Evolutionary conservation across 306 rosid species (phyloP).

Genomic region (Hylodesmum podocarpum): DNA sequence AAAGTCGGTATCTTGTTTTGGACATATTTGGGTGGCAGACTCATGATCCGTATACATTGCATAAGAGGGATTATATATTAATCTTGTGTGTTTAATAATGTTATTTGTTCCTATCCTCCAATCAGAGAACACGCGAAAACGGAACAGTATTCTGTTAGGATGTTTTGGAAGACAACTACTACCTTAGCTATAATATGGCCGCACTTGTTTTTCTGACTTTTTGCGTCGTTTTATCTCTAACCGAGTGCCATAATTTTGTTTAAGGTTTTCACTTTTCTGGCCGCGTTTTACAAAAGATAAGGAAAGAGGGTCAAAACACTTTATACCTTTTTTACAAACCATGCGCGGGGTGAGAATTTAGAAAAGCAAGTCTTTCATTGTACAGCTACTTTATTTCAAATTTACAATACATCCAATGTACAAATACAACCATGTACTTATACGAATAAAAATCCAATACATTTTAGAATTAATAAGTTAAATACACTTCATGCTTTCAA

Average conservation of each 20-base stretch:
- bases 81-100: neutral
- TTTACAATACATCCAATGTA: neutral
- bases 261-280: neutral
- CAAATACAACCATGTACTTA: too few relatives aligned
- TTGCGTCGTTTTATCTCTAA: neutral
- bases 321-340: constrained; percentile 1
- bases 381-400: neutral
- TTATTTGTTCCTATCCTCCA: neutral
- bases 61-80: neutral
- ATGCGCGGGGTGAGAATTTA: constrained; percentile 24
- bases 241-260: constrained; percentile 11
- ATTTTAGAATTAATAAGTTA: neutral
- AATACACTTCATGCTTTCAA: neutral
- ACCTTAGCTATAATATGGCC: constrained; percentile 16
- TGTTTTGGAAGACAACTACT: constrained; percentile 20
- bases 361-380: neutral
- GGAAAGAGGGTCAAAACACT: neutral
- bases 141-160: neutral
- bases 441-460: neutral
- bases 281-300: neutral
- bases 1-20: neutral
- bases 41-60: neutral
- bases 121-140: neutral
- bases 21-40: neutral
- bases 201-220: constrained; percentile 1